These are phyloP conservation scores for Aspergillus intermedius DNA, from an alignment of 2,329 filamentous ascomycete genomes.

Conservation along the genomic window DNA sequence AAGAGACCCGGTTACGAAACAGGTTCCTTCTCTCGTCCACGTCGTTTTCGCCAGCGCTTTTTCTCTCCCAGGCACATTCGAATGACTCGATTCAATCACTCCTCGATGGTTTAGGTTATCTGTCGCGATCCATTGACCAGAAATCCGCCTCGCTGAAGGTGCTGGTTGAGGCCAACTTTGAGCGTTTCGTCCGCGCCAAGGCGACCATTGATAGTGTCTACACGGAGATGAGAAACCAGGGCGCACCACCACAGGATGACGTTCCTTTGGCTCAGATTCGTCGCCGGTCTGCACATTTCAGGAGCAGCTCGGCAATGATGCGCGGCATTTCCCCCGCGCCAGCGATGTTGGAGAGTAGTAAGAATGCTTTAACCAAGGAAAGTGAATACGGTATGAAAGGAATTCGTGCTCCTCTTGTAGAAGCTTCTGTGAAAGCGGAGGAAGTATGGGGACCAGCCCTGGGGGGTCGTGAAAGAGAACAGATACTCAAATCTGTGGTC, in stretches of 20 bases:
- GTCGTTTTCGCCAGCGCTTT: conserved; percentile 85
- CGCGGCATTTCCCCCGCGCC: conserved; percentile 32
- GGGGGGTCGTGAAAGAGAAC: conserved; percentile 84
- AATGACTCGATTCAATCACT: conserved; percentile 76
- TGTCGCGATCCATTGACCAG: conserved; percentile 90
- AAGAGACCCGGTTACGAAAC: conserved; percentile 74
- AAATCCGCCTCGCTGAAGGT: conserved; percentile 96
- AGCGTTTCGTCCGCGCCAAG: conserved; percentile 94
- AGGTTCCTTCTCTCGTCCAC: conserved; percentile 94
- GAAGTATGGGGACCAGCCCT: conserved; percentile 96
- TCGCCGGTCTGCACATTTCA: conserved; percentile 59
- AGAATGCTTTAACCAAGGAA: conserved; percentile 87
- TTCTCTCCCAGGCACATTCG: conserved; percentile 86
- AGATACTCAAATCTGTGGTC: conserved; percentile 72
- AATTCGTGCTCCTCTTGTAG: conserved; percentile 80
- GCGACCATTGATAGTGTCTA: conserved; percentile 98
- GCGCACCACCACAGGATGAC: conserved; percentile 42
- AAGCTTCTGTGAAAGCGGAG: conserved; percentile 88
- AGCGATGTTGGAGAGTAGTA: conserved; percentile 54
- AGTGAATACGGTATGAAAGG: conserved; percentile 84
- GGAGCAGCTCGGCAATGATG: conserved; percentile 46
- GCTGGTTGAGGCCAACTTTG: conserved; percentile 95
- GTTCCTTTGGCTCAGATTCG: conserved; percentile 43
- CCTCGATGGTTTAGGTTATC: conserved; percentile 71
- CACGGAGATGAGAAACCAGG: conserved; percentile 81